phyloP scores from a whole-genome alignment of 148 eudicot genomes.

The Nyssa sinensis region DNA sequence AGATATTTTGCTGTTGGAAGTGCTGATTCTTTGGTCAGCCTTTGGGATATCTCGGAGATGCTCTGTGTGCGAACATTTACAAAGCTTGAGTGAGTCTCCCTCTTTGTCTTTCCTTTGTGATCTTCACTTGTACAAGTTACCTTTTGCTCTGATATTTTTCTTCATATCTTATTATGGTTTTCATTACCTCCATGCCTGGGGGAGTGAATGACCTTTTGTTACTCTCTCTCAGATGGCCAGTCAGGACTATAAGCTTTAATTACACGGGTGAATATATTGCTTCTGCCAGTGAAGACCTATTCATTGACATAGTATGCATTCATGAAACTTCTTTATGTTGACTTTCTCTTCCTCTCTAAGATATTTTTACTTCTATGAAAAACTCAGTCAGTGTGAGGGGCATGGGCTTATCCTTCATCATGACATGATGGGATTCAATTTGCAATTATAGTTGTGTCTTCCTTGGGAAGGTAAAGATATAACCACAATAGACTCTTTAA shows the following conservation, averaged over 20 bases:
- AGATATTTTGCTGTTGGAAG: constrained; percentile 99
- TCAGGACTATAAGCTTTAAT: constrained; percentile 94
- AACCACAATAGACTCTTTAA: too few species aligned
- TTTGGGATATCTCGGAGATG: constrained; percentile 95
- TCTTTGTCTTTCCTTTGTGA: neutral
- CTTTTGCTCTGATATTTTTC: constrained; percentile 11
- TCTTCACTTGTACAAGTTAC: neutral
- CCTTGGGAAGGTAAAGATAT: neutral
- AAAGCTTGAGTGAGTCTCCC: constrained; percentile 76
- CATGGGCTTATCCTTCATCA: neutral
- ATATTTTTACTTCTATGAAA: neutral
- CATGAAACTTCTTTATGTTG: neutral
- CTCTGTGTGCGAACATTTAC: constrained; percentile 90
- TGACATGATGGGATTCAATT: neutral
- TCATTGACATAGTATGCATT: constrained; percentile 81
- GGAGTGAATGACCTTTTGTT: constrained; percentile 10
- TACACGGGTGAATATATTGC: constrained; percentile 95
- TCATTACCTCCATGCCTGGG: neutral
- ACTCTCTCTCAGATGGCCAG: constrained; percentile 85
- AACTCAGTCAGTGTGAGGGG: neutral
- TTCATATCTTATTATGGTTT: neutral
- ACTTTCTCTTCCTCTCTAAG: neutral
- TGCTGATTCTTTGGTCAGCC: constrained; percentile 98
- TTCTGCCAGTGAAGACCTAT: constrained; percentile 96
- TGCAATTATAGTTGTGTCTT: neutral